These are phyloP conservation scores for Grosmannia huntii DNA, from an alignment of 2,329 filamentous ascomycete genomes.

Conservation along the genomic window DNA sequence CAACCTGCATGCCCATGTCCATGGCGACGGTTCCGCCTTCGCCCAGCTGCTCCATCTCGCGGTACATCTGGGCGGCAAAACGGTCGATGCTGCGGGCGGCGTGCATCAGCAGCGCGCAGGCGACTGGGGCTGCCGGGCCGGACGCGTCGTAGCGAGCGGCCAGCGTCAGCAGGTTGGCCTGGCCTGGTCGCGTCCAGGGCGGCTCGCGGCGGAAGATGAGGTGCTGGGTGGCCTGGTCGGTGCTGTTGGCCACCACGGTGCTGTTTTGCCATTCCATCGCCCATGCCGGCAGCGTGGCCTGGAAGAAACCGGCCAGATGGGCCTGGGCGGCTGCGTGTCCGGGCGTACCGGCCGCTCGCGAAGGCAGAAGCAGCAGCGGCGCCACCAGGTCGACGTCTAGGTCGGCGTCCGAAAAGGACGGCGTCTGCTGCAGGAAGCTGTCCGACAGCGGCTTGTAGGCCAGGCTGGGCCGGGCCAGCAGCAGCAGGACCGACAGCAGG, in stretches of 20 bases:
- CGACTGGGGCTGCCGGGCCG: conserved; percentile 57
- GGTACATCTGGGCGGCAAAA: conserved; percentile 63
- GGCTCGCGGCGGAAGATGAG: conserved; percentile 67
- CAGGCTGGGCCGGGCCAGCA: conserved; percentile 10
- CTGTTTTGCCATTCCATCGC: conserved; percentile 62
- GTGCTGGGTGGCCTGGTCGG: conserved; percentile 44
- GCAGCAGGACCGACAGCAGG: not conserved
- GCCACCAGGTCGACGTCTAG: conserved; percentile 63
- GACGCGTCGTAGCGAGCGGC: conserved; percentile 77
- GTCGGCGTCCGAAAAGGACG: conserved; percentile 44
- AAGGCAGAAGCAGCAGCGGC: conserved; percentile 56
- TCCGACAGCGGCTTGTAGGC: conserved; percentile 44
- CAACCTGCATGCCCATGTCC: conserved; percentile 64
- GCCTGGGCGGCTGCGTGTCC: conserved; percentile 53
- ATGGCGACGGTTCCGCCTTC: conserved; percentile 42
- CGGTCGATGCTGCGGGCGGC: conserved; percentile 58
- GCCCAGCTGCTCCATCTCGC: conserved; percentile 48
- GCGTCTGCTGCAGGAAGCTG: conserved; percentile 48
- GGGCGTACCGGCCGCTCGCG: conserved; percentile 58
- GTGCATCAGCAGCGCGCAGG: conserved; percentile 76
- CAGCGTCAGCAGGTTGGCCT: conserved; percentile 60
- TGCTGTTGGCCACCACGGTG: not conserved
- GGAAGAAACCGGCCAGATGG: conserved; percentile 64
- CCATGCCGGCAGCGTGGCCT: conserved; percentile 55
- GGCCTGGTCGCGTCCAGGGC: conserved; percentile 57